phyloP scores from a whole-genome alignment of 768 basidiomycete genomes.

The Xerocomellus chrysenteron region DNA sequence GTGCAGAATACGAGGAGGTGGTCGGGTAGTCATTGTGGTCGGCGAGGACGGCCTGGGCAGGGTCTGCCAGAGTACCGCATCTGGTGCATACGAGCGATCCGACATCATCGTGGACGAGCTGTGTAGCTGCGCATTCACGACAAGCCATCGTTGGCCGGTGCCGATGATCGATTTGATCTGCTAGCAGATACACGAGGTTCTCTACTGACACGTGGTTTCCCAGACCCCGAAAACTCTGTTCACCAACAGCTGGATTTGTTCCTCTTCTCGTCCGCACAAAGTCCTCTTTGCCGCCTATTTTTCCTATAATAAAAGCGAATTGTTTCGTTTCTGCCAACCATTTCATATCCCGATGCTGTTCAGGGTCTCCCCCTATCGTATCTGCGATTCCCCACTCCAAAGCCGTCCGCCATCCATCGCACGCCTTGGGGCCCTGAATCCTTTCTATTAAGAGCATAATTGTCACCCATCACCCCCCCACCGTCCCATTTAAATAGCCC shows the following conservation, averaged over 20 bases:
- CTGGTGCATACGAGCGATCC: constrained; percentile 61
- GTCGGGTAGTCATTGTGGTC: constrained; percentile 38
- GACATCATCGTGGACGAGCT: constrained; percentile 56
- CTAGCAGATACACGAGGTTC: too few relatives aligned
- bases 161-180: too few relatives aligned
- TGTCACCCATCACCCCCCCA: background rate
- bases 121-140: constrained; percentile 51
- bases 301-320: too few relatives aligned
- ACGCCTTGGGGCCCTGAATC: constrained; percentile 5
- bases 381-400: background rate
- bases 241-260: background rate
- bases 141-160: constrained; percentile 34
- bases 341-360: constrained; percentile 21
- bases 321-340: background rate
- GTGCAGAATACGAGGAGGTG: constrained; percentile 43
- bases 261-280: constrained; percentile 3
- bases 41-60: constrained; percentile 59
- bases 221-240: constrained; percentile 31
- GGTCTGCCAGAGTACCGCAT: constrained; percentile 72
- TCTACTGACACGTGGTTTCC: background rate
- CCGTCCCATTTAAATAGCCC: constrained; percentile 33
- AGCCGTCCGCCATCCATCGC: background rate
- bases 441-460: background rate
- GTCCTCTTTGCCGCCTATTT: constrained; percentile 11
- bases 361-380: constrained; percentile 19